Evolutionary conservation across 2,329 filamentous ascomycete species (phyloP).

Genomic region (Elsinoe perseae): DNA sequence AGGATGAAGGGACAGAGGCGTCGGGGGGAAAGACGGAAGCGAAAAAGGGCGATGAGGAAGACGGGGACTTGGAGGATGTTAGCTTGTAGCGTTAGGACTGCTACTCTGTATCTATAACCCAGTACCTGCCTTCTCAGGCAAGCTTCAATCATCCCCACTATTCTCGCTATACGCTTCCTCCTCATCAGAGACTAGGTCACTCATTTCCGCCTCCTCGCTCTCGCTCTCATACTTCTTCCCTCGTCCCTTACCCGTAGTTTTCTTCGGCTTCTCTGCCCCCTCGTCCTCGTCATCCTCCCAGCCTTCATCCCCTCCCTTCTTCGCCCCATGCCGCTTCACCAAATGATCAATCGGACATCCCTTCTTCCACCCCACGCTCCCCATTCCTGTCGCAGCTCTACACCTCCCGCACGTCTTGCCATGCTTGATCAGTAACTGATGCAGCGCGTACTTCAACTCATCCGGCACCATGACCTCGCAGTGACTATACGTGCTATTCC

Average conservation of each 20-base stretch:
- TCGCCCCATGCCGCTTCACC: slow-evolving; percentile 49
- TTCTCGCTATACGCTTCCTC: slow-evolving; percentile 4
- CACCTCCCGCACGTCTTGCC: slow-evolving; percentile 56
- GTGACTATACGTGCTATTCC: slow-evolving; percentile 51
- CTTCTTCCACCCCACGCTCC: slow-evolving; percentile 55
- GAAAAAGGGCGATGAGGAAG: slow-evolving; percentile 6
- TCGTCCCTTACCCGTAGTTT: slow-evolving; percentile 62
- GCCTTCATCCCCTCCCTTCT: slow-evolving; percentile 37
- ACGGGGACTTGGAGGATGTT: slow-evolving; percentile 4
- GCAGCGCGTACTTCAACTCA: slow-evolving; percentile 55
- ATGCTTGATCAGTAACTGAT: slow-evolving; percentile 55
- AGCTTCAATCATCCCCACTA: slow-evolving; percentile 9
- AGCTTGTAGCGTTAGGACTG: not conserved
- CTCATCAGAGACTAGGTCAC: slow-evolving; percentile 30
- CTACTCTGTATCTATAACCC: not conserved
- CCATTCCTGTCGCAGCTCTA: slow-evolving; percentile 52
- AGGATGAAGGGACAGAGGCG: not conserved
- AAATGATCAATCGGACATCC: slow-evolving; percentile 58
- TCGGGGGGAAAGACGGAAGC: not conserved
- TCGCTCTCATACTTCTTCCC: slow-evolving; percentile 67
- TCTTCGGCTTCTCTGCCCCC: slow-evolving; percentile 74
- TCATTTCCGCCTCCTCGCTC: slow-evolving; percentile 36
- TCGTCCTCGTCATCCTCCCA: slow-evolving; percentile 65
- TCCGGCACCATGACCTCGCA: slow-evolving; percentile 55
- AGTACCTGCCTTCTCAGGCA: not conserved